Percentiles rank a stretch among this genome's conserved stretches.
Evolutionary conservation across 2,329 filamentous ascomycete species (phyloP).

Genomic region (Juglanconis juglandina): DNA sequence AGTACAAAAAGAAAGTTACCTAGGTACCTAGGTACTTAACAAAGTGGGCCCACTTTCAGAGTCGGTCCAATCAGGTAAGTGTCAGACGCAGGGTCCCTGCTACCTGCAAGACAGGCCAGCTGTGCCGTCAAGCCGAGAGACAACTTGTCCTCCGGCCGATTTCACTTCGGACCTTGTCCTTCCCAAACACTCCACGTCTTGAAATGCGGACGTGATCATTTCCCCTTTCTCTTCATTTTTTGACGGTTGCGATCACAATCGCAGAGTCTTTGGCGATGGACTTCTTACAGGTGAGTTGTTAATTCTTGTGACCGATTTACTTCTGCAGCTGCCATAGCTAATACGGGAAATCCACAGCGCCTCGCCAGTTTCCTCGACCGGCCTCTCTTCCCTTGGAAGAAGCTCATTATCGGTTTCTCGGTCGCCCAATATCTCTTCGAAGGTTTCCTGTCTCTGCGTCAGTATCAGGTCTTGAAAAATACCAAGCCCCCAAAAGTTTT

Average conservation of each 20-base stretch:
- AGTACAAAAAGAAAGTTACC: not conserved
- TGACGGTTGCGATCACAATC: constrained; percentile 13
- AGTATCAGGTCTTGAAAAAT: constrained; percentile 81
- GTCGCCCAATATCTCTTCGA: constrained; percentile 89
- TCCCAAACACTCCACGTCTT: not conserved
- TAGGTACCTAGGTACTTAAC: not conserved
- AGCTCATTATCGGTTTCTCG: constrained; percentile 90
- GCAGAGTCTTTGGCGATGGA: constrained; percentile 26
- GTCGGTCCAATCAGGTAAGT: not conserved
- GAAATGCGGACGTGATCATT: constrained; percentile 11
- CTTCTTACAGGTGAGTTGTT: constrained; percentile 31
- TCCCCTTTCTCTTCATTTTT: constrained; percentile 5
- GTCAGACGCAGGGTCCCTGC: constrained; percentile 6
- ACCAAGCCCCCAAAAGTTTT: constrained; percentile 82
- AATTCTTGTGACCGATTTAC: not conserved
- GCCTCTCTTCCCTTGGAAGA: constrained; percentile 95
- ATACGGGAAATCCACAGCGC: constrained; percentile 42
- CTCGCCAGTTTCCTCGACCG: constrained; percentile 85
- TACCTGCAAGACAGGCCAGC: not conserved
- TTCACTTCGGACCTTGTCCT: not conserved
- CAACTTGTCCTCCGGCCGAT: constrained; percentile 17
- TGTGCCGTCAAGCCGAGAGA: constrained; percentile 9
- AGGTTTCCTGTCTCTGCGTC: constrained; percentile 80
- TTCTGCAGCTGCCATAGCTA: constrained; percentile 21
- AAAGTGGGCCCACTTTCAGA: not conserved